Evolutionary conservation across 768 basidiomycete species (phyloP).

Genomic region (Agaricus blazei): DNA sequence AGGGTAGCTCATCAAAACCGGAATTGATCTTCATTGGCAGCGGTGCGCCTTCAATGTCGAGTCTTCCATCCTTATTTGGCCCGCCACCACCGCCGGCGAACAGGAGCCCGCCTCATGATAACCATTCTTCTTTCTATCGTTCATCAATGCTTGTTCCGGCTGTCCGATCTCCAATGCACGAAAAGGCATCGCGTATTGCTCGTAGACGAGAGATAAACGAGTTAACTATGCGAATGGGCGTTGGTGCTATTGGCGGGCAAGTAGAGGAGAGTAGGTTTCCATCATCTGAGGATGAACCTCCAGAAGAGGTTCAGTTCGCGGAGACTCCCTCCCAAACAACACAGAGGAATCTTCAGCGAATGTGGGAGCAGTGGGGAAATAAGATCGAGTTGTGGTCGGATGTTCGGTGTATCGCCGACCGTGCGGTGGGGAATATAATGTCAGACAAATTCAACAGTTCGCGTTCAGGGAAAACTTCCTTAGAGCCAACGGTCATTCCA

Average conservation of each 20-base stretch:
- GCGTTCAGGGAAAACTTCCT: constrained; percentile 30
- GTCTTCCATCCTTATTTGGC: constrained; percentile 28
- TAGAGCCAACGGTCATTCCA: constrained; percentile 56
- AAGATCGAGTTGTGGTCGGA: constrained; percentile 63
- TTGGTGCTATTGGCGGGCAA: constrained; percentile 68
- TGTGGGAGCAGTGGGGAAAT: constrained; percentile 69
- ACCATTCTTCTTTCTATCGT: constrained; percentile 49
- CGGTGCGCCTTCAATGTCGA: constrained; percentile 27
- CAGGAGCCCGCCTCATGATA: constrained; percentile 18
- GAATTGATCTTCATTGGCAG: constrained; percentile 49
- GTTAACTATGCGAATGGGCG: constrained; percentile 77
- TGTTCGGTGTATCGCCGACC: constrained; percentile 71
- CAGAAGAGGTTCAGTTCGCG: not conserved
- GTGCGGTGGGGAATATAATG: constrained; percentile 64
- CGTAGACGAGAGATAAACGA: constrained; percentile 76
- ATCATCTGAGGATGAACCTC: constrained; percentile 8
- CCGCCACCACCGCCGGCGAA: constrained; percentile 11
- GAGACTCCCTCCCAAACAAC: not conserved
- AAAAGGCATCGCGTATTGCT: constrained; percentile 51
- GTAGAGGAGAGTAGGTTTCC: constrained; percentile 34
- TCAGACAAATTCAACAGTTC: constrained; percentile 23
- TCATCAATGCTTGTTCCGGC: constrained; percentile 66
- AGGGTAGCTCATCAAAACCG: constrained; percentile 25
- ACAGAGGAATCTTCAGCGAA: constrained; percentile 15
- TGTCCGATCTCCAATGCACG: constrained; percentile 46